These are phyloP conservation scores for Pseudocercospora pini-densiflorae DNA, from an alignment of 2,329 filamentous ascomycete genomes.

Conservation along the genomic window DNA sequence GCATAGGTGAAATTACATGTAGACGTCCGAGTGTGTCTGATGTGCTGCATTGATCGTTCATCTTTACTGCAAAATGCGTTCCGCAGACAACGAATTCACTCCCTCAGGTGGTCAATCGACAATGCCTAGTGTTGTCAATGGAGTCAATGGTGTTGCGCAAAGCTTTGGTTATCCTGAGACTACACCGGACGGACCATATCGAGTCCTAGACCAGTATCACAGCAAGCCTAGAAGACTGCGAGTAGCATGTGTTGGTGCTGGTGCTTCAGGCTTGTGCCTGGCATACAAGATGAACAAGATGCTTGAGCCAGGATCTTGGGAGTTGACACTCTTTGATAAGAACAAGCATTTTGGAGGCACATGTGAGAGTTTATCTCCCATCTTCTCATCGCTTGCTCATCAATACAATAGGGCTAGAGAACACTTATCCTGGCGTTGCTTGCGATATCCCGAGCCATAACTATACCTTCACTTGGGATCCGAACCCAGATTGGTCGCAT, in stretches of 20 bases:
- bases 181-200: conserved; percentile 19
- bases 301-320: not conserved
- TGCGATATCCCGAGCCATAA: conserved; percentile 51
- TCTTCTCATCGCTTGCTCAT: not conserved
- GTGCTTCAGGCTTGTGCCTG: not conserved
- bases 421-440: conserved; percentile 43
- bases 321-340: conserved; percentile 9
- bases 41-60: not conserved
- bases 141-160: conserved; percentile 21
- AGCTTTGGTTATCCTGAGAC: conserved; percentile 20
- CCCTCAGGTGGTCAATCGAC: conserved; percentile 16
- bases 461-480: conserved; percentile 55
- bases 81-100: not conserved
- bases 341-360: conserved; percentile 31
- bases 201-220: conserved; percentile 24
- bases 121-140: conserved; percentile 22
- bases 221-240: conserved; percentile 4
- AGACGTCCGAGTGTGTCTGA: not conserved
- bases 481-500: conserved; percentile 41
- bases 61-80: not conserved
- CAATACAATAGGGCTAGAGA: conserved; percentile 13
- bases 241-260: conserved; percentile 8
- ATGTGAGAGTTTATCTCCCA: not conserved
- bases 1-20: not conserved
- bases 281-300: conserved; percentile 10